Evolutionary conservation across 192 early-diverging fungal genomes (phyloP).

Genomic region (Backusella sp.): DNA sequence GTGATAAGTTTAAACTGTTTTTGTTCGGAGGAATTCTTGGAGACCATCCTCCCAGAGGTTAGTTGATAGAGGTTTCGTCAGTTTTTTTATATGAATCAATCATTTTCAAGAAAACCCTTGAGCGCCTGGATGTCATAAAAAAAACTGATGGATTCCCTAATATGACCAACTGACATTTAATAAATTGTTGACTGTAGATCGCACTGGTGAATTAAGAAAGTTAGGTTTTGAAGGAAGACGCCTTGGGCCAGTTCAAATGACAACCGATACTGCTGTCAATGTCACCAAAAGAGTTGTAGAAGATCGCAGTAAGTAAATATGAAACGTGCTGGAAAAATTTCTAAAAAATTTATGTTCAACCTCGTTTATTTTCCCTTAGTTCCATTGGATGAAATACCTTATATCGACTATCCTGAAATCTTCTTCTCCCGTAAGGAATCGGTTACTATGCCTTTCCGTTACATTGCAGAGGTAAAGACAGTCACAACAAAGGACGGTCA

Average conservation of each 20-base stretch:
- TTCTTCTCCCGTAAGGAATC: slow-evolving; percentile 64
- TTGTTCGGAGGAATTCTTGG: slow-evolving; percentile 83
- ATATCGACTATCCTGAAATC: slow-evolving; percentile 74
- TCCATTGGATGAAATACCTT: slow-evolving; percentile 61
- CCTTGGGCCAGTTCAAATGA: slow-evolving; percentile 80
- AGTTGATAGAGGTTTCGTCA: background rate
- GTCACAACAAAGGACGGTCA: slow-evolving; percentile 35
- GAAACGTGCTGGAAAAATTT: background rate
- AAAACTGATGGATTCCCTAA: no score
- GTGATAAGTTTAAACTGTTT: slow-evolving; percentile 65
- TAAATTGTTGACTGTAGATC: slow-evolving; percentile 34
- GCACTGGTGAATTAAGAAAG: slow-evolving; percentile 60
- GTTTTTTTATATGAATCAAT: no score
- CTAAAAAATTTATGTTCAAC: background rate
- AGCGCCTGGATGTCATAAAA: no score
- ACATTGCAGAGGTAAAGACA: slow-evolving; percentile 50
- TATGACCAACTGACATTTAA: background rate
- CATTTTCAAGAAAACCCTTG: no score
- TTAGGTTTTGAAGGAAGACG: slow-evolving; percentile 70
- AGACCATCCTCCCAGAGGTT: slow-evolving; percentile 67
- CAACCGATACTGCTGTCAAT: slow-evolving; percentile 80
- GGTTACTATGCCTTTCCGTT: slow-evolving; percentile 81
- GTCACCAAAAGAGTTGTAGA: slow-evolving; percentile 70
- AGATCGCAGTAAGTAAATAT: slow-evolving; percentile 44
- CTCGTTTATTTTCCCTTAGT: slow-evolving; percentile 27